Evolutionary conservation across 345 rosid genomes (phyloP).

Genomic region (Citrus hindsii): DNA sequence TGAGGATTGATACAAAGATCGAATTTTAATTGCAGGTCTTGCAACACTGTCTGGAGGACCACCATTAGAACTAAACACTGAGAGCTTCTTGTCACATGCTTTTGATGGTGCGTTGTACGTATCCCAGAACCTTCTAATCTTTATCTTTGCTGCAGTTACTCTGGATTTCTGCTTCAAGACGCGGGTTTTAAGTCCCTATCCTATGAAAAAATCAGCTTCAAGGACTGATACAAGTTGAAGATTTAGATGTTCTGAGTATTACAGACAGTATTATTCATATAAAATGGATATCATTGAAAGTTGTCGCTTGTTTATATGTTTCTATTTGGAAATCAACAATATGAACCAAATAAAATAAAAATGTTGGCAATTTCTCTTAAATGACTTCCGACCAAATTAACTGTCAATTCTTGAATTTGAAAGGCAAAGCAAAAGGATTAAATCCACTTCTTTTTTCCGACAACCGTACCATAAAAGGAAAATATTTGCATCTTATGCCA

Average conservation of each 20-base stretch:
- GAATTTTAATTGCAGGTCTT: slow-evolving; percentile 50
- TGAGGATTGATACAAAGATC: not conserved
- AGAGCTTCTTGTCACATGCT: slow-evolving; percentile 45
- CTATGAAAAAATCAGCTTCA: slow-evolving; percentile 25
- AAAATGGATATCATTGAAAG: not conserved
- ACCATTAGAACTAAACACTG: slow-evolving; percentile 51
- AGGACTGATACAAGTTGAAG: slow-evolving; percentile 7
- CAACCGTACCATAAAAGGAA: too few species aligned
- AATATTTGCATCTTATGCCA: not conserved
- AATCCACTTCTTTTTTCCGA: not conserved
- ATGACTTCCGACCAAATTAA: too few species aligned
- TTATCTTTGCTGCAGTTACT: slow-evolving; percentile 49
- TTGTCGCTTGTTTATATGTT: not conserved
- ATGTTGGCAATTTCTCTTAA: not conserved
- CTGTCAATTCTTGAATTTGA: not conserved
- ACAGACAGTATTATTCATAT: not conserved
- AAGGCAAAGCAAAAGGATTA: not conserved
- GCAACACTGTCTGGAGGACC: slow-evolving; percentile 55
- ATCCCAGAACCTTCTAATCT: slow-evolving; percentile 47
- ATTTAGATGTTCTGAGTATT: not conserved
- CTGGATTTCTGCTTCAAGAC: slow-evolving; percentile 60
- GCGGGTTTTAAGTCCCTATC: slow-evolving; percentile 52
- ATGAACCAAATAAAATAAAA: not conserved
- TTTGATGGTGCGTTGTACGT: slow-evolving; percentile 38
- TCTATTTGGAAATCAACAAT: not conserved